phyloP scores from a whole-genome alignment of 2,329 filamentous ascomycete genomes.

The Calonectria ilicicola region DNA sequence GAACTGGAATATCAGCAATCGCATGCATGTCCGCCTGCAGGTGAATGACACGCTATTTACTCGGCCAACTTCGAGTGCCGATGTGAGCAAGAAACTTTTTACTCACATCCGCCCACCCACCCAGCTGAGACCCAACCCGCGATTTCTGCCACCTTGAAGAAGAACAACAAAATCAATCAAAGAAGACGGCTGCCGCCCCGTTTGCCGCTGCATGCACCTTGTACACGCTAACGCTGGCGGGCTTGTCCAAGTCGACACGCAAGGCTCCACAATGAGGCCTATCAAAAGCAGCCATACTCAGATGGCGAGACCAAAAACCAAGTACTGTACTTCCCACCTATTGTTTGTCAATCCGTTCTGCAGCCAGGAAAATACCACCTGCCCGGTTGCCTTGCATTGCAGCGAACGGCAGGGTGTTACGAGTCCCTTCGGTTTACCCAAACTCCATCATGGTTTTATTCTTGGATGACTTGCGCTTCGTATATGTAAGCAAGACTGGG shows the following conservation, averaged over 20 bases:
- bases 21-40: background rate
- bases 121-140: background rate
- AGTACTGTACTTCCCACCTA: background rate
- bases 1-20: background rate
- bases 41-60: background rate
- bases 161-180: background rate
- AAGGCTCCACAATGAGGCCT: slow-evolving; percentile 16
- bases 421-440: background rate
- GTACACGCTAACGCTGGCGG: slow-evolving; percentile 14
- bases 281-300: slow-evolving; percentile 10
- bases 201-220: slow-evolving; percentile 14
- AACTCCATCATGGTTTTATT: background rate
- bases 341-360: background rate
- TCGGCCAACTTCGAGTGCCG: background rate
- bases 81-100: background rate
- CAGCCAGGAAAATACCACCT: background rate
- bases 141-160: background rate
- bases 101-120: background rate
- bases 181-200: background rate
- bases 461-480: slow-evolving; percentile 1
- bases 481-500: slow-evolving; percentile 6
- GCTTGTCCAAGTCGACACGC: slow-evolving; percentile 20
- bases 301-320: slow-evolving; percentile 8
- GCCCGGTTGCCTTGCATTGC: background rate
- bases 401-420: background rate